A percentile compares a stretch with the other conserved stretches of the same genome.
These are phyloP conservation scores for Penicillium roqueforti DNA, from an alignment of 495 filamentous ascomycete genomes.

Conservation along the genomic window DNA sequence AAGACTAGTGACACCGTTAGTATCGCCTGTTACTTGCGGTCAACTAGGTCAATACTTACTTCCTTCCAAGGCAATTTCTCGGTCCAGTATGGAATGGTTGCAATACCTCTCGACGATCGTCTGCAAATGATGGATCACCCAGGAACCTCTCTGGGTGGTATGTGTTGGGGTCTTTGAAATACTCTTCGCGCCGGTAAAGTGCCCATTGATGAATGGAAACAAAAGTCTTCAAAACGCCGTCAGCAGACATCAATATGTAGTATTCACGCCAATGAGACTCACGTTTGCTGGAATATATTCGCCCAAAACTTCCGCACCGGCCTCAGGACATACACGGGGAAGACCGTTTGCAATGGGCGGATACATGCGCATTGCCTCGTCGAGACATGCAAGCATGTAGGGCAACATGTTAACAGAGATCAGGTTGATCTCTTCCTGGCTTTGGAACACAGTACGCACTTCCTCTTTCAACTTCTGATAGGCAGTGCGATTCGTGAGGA, in stretches of 20 bases:
- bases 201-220: conserved; percentile 49
- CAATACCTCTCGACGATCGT: conserved; percentile 42
- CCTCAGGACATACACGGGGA: conserved; percentile 41
- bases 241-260: background rate
- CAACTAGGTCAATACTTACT: conserved; percentile 34
- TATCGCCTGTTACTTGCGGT: background rate
- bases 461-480: conserved; percentile 45
- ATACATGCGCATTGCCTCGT: conserved; percentile 57
- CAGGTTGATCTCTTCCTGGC: conserved; percentile 52
- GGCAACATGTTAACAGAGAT: conserved; percentile 40
- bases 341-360: conserved; percentile 50
- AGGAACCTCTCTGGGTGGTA: conserved; percentile 53
- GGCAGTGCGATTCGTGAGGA: conserved; percentile 42
- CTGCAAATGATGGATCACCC: conserved; percentile 27
- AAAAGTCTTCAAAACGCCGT: conserved; percentile 35
- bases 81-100: conserved; percentile 56
- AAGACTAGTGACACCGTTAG: conserved; percentile 23
- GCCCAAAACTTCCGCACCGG: conserved; percentile 46
- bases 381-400: conserved; percentile 53
- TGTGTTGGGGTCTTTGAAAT: conserved; percentile 44
- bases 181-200: conserved; percentile 36
- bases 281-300: conserved; percentile 38
- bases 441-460: conserved; percentile 47
- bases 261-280: conserved; percentile 1
- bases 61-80: conserved; percentile 57